phyloP scores from a whole-genome alignment of 352 stramenopile species.

The Elongisporangium prolatum region DNA sequence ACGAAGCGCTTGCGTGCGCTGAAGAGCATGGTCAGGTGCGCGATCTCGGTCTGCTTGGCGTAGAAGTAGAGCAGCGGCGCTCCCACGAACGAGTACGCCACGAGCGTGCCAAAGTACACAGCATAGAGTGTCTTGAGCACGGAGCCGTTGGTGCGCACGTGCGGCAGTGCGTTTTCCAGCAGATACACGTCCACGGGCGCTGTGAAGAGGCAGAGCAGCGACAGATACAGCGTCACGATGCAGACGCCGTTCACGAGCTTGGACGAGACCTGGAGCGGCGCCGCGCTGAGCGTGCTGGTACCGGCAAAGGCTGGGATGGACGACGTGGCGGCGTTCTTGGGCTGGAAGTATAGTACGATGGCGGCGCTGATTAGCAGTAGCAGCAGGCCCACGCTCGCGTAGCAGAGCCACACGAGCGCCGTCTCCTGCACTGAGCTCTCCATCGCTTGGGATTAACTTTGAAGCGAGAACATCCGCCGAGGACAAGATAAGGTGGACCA shows the following conservation, averaged over 20 bases:
- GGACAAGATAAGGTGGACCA: background rate
- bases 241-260: slow-evolving; percentile 69
- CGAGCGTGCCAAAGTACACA: slow-evolving; percentile 61
- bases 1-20: slow-evolving; percentile 39
- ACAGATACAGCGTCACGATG: slow-evolving; percentile 61
- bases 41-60: slow-evolving; percentile 78
- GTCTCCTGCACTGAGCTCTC: slow-evolving; percentile 28
- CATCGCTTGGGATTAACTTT: slow-evolving; percentile 4
- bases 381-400: slow-evolving; percentile 49
- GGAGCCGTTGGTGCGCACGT: slow-evolving; percentile 47
- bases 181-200: slow-evolving; percentile 78
- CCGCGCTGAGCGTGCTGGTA: slow-evolving; percentile 50
- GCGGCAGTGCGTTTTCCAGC: slow-evolving; percentile 59
- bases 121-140: slow-evolving; percentile 63
- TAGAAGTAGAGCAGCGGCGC: slow-evolving; percentile 82
- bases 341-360: slow-evolving; percentile 65
- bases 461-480: background rate
- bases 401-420: slow-evolving; percentile 56
- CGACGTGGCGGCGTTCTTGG: slow-evolving; percentile 40
- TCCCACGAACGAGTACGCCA: slow-evolving; percentile 60
- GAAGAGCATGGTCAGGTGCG: slow-evolving; percentile 74
- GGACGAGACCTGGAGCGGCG: slow-evolving; percentile 57
- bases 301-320: slow-evolving; percentile 48
- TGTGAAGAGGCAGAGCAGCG: slow-evolving; percentile 74
- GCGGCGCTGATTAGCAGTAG: slow-evolving; percentile 49